Conservation (phyloP, 2,329 filamentous ascomycete species). For the Cyphellophora europaea region DNA sequence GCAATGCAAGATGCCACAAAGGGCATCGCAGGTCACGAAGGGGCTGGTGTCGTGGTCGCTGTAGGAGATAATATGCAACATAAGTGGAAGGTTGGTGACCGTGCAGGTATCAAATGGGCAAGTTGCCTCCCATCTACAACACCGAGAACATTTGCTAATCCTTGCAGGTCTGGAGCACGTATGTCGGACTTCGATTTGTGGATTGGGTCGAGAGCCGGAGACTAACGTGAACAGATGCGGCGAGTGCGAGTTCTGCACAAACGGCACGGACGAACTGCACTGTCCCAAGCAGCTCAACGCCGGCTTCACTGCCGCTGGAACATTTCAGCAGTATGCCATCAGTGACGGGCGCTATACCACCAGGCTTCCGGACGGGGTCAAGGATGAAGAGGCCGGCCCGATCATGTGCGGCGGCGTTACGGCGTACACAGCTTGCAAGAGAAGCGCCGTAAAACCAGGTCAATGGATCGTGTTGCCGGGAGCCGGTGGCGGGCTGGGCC, state of each 20-base stretch:
- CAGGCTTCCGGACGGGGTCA: conserved; percentile 26
- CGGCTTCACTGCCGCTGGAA: conserved; percentile 29
- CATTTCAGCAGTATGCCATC: conserved; percentile 28
- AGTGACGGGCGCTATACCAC: conserved; percentile 27
- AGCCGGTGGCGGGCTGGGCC: conserved; percentile 23
- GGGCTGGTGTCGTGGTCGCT: conserved; percentile 75
- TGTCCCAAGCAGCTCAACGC: conserved; percentile 26
- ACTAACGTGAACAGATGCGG: too few species aligned
- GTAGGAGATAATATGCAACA: conserved; percentile 60
- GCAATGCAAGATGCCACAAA: conserved; percentile 14
- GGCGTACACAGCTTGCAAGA: conserved; percentile 28
- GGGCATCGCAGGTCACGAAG: conserved; percentile 42
- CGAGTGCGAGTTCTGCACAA: conserved; percentile 66
- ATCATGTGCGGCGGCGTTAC: conserved; percentile 32
- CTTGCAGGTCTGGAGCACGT: too few species aligned
- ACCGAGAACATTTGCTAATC: too few species aligned
- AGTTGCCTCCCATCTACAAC: too few species aligned
- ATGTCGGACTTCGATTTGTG: too few species aligned
- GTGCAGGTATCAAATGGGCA: conserved; percentile 85
- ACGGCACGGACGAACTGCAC: conserved; percentile 26
- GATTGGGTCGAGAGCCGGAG: too few species aligned
- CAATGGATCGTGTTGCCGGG: conserved; percentile 22
- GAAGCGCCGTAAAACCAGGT: conserved; percentile 25
- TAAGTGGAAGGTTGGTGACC: conserved; percentile 71
- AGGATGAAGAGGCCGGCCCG: conserved; percentile 28